phyloP scores from a whole-genome alignment of 164 flowering plant species.

The Piper longum region DNA sequence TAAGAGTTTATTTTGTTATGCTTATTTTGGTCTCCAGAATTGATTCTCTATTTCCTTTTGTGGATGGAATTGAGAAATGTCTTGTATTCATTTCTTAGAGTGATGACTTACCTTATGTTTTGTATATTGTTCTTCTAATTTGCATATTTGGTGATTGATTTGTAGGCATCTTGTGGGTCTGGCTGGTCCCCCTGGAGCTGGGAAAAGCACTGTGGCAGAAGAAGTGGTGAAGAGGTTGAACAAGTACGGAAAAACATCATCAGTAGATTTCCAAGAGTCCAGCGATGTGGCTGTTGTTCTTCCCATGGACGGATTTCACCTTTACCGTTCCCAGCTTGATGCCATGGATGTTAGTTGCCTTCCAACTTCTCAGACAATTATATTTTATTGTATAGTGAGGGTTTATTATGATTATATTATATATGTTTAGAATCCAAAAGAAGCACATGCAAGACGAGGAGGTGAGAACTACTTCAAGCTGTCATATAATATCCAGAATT shows the following conservation, averaged over 20 bases:
- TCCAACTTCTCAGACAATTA: neutral
- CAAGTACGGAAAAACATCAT: slow-evolving; percentile 40
- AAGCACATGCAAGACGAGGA: slow-evolving; percentile 99
- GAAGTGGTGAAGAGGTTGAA: slow-evolving; percentile 63
- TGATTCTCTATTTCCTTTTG: neutral
- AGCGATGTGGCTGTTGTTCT: slow-evolving; percentile 62
- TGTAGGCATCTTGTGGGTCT: slow-evolving; percentile 69
- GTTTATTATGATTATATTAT: slow-evolving; percentile 1
- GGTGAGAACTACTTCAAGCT: slow-evolving; percentile 36
- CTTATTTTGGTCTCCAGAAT: neutral
- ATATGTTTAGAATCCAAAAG: slow-evolving; percentile 56
- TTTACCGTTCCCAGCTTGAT: slow-evolving; percentile 80
- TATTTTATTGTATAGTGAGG: neutral
- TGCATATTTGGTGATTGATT: neutral
- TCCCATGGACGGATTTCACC: slow-evolving; percentile 99
- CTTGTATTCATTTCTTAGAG: neutral
- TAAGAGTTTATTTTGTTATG: neutral
- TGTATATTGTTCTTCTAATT: neutral
- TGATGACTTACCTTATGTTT: neutral
- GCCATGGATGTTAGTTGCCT: slow-evolving; percentile 60
- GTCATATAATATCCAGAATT: neutral
- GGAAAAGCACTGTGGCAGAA: slow-evolving; percentile 73
- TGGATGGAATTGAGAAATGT: neutral
- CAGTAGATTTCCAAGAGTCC: slow-evolving; percentile 30
- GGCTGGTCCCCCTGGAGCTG: slow-evolving; percentile 98